Percentiles rank a stretch among this genome's conserved stretches.
Conservation (phyloP, 2,329 filamentous ascomycete species). For the Trichoderma brevicompactum region DNA sequence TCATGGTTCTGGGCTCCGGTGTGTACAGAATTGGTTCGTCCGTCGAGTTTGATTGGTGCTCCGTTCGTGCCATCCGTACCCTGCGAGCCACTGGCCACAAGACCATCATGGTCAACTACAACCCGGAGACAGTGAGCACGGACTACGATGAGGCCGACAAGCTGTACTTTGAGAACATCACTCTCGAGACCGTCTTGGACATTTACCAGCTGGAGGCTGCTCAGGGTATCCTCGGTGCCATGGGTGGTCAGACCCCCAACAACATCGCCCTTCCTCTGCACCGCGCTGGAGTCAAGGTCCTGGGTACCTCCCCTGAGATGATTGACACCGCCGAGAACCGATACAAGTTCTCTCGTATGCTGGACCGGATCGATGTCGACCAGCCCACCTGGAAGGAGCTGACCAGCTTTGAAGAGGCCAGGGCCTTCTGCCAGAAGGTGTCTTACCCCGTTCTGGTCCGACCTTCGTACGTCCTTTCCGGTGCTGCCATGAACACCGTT, state of each 20-base stretch:
- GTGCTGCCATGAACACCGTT: slow-evolving; percentile 98
- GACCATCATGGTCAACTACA: slow-evolving; percentile 95
- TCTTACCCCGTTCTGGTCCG: slow-evolving; percentile 93
- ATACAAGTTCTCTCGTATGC: slow-evolving; percentile 98
- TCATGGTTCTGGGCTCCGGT: slow-evolving; percentile 95
- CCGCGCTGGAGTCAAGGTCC: slow-evolving; percentile 85
- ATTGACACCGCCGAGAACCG: slow-evolving; percentile 97
- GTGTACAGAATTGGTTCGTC: slow-evolving; percentile 97
- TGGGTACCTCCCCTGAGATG: slow-evolving; percentile 98
- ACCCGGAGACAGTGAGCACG: slow-evolving; percentile 86
- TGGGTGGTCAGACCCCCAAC: slow-evolving; percentile 97
- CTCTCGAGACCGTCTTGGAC: slow-evolving; percentile 85
- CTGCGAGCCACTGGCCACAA: slow-evolving; percentile 83
- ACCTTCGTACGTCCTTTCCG: slow-evolving; percentile 94
- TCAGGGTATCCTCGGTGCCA: slow-evolving; percentile 85
- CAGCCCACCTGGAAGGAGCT: slow-evolving; percentile 98
- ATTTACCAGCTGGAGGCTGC: slow-evolving; percentile 89
- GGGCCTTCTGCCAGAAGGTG: slow-evolving; percentile 83
- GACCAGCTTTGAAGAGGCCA: slow-evolving; percentile 90
- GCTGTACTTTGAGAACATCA: slow-evolving; percentile 96
- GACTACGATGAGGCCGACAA: slow-evolving; percentile 95
- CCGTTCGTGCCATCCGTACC: slow-evolving; percentile 89
- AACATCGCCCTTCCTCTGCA: slow-evolving; percentile 93
- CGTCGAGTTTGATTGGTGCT: slow-evolving; percentile 99
- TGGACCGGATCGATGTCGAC: slow-evolving; percentile 91